Evolutionary conservation across 2,329 filamentous ascomycete species (phyloP), one percentile per base, ranked within the genome.

Genomic region (Helotiales sp.): DNA sequence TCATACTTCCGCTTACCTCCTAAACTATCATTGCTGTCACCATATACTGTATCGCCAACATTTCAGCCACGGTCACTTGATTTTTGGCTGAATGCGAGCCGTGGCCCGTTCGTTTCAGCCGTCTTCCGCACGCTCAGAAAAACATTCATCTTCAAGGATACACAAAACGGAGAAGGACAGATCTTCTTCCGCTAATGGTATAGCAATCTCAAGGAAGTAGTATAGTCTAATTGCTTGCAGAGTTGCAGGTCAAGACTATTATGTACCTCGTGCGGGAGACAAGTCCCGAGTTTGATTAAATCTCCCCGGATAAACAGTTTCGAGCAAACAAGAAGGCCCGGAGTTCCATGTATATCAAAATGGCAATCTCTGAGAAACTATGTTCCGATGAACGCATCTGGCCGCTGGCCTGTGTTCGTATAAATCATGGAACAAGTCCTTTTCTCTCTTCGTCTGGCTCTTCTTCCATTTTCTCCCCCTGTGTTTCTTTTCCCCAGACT

Each of bases 291-390:
- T 10, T 48, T 22, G 17, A 48, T 48, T 30, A 31, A 19, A n/a
- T 48, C 19, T 31, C 46, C 46, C 46, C 46, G 27, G 27, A 48
- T 48, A 48, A 48, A 48, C 46, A 17, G 19, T 33, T 22, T 48
- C 27, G 17, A 48, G 17, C 15, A 48, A 48, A 19, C 15, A 29
- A 29, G 46, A 48, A 48, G 25, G 27, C 25, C 29, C 27, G 17
- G 15, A 19, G 46, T 31, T 48, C 46, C 46, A 48, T 17, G 46
- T 48, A 48, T 25, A 48, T 48, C 46, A 22, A 48, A 48, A 48
- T 27, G 15, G 25, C 46, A 48, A 25, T 31, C 31, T 27, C 24
- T 29, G 29, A 48, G 25, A 30, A 48, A 48, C 27, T 47, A 15
- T 48, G 15, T 31, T 31, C 25, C 46, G 25, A 31, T 31, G 24